Base-by-base conservation (phyloP, 2,329 filamentous ascomycete species). In the Sporothrix mexicana region DNA sequence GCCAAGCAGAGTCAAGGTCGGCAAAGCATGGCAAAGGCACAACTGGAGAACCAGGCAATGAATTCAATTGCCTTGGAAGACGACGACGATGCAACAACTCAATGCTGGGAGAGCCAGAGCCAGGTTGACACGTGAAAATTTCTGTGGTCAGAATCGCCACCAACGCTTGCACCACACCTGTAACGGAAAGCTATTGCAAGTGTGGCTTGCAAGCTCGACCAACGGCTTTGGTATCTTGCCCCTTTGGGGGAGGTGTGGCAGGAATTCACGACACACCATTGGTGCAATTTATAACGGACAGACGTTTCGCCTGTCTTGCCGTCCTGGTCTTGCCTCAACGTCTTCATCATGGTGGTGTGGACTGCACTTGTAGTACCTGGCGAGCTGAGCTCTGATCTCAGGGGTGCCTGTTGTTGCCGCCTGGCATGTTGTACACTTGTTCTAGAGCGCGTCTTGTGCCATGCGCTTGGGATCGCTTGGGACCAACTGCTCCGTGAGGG, bases 401-500 rank as follows among this genome's bases (percentile, higher is more conserved):
- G n/a, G n/a, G n/a, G n/a, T 45, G 3, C 25, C 25, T 59, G 23
- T 7, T 17, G 51, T 55, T 55, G 5, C 53, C 53, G 8, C 25
- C n/a, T 55, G 8, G 4, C 30, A 6, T 7, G 30, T 36, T 36
- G 30, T 36, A 36, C 30, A 36, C 30, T 5, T 5, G 30, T 5
- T 36, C 3, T 36, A 36, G 30, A 36, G 30, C 30, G 30, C 3
- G 30, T 36, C 30, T 36, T 36, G 3, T 36, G 30, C 30, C 30
- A 36, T 36, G 30, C 30, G 30, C 30, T 36, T 36, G 30, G 30
- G 30, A 36, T 36, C 61, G n/a, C 30, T 62, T 64, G 23, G 20
- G 43, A 67, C 62, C 62, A 67, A 67, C 62, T 51, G 64, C 64
- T 67, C 45, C 64, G 64, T 66, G 20, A 13, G 17, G 61, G 61